phyloP scores from a whole-genome alignment of 2,329 filamentous ascomycete species.

The Teratosphaeria destructans region DNA sequence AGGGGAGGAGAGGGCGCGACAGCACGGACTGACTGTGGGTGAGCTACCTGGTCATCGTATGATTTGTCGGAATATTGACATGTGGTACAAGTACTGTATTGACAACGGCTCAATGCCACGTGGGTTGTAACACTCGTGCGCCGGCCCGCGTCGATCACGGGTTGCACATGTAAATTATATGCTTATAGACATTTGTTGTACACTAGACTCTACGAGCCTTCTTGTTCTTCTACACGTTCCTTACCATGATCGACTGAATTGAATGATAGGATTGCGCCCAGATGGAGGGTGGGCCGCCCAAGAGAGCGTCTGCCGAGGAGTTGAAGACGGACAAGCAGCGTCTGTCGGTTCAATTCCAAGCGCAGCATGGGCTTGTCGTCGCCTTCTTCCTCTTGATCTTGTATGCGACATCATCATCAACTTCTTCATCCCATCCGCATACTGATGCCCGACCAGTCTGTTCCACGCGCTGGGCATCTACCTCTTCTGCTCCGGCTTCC shows the following conservation, averaged over 20 bases:
- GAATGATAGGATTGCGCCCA: neutral
- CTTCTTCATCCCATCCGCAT: neutral
- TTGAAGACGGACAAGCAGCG: conserved; percentile 27
- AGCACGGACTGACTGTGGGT: neutral
- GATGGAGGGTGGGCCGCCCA: conserved; percentile 11
- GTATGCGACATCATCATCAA: conserved; percentile 18
- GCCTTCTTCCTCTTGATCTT: conserved; percentile 62
- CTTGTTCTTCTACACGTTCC: neutral
- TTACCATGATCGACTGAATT: neutral
- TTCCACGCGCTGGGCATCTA: conserved; percentile 75
- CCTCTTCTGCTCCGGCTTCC: conserved; percentile 90
- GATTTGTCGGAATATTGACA: neutral
- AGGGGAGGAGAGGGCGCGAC: neutral
- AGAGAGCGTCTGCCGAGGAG: conserved; percentile 9
- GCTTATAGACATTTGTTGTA: neutral
- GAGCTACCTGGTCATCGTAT: neutral
- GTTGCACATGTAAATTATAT: neutral
- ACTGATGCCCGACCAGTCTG: conserved; percentile 31
- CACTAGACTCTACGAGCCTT: neutral
- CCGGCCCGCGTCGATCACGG: neutral
- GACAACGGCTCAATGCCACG: neutral
- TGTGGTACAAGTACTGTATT: neutral
- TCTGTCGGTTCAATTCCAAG: conserved; percentile 42
- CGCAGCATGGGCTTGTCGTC: conserved; percentile 42
- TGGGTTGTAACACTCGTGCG: neutral